A percentile compares a stretch with the other conserved stretches of the same genome.
Conservation (phyloP, 352 stramenopile species). For the Lagenidium giganteum region DNA sequence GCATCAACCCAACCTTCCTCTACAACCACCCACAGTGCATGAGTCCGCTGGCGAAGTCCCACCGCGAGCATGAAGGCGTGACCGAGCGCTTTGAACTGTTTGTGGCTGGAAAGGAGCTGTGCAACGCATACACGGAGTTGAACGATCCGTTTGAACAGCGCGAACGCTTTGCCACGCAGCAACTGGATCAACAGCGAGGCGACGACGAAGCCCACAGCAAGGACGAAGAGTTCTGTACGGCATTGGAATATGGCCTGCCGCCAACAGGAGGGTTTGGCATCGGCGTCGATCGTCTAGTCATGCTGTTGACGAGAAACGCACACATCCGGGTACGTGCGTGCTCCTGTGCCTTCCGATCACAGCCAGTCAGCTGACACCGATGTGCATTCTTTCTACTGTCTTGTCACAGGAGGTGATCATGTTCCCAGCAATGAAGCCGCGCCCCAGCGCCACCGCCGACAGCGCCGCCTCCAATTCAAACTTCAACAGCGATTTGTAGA, state of each 20-base stretch:
- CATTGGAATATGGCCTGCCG: conserved; percentile 96
- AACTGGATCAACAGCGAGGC: conserved; percentile 66
- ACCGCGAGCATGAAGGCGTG: conserved; percentile 90
- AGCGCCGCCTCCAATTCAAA: background rate
- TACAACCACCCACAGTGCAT: conserved; percentile 98
- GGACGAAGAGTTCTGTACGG: conserved; percentile 97
- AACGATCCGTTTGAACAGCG: conserved; percentile 98
- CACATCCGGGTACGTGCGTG: conserved; percentile 90
- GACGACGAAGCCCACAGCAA: conserved; percentile 89
- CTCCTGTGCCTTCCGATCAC: background rate
- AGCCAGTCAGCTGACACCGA: background rate
- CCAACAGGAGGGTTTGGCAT: conserved; percentile 97
- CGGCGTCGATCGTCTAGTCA: conserved; percentile 97
- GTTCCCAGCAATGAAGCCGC: conserved; percentile 99
- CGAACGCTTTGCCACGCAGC: conserved; percentile 93
- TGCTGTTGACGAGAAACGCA: conserved; percentile 98
- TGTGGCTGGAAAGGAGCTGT: conserved; percentile 93
- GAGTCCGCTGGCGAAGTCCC: conserved; percentile 94
- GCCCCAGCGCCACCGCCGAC: background rate
- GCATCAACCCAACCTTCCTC: conserved; percentile 96
- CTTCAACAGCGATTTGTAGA: background rate
- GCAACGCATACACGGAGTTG: conserved; percentile 99
- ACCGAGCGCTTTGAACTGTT: conserved; percentile 99
- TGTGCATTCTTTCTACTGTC: background rate
- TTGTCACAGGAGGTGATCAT: conserved; percentile 96